phyloP scores from a whole-genome alignment of 768 basidiomycete genomes.

The Stropharia rugosoannulata region DNA sequence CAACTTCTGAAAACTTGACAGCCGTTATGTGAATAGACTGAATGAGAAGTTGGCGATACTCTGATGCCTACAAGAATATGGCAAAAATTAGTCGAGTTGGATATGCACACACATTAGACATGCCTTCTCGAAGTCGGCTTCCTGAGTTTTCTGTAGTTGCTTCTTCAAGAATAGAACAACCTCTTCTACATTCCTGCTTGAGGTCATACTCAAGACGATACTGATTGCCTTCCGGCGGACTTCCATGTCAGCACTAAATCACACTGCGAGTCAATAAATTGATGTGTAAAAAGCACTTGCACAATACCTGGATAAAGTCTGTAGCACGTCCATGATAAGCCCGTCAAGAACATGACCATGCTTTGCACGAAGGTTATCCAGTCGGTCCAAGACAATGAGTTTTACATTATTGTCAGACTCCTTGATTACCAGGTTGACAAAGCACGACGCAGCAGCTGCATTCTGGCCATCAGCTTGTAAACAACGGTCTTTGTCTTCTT shows the following conservation, averaged over 20 bases:
- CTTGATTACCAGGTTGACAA: slow-evolving; percentile 88
- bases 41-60: slow-evolving; percentile 95
- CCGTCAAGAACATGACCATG: slow-evolving; percentile 89
- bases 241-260: slow-evolving; percentile 85
- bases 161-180: slow-evolving; percentile 97
- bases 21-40: slow-evolving; percentile 97
- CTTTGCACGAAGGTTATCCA: slow-evolving; percentile 77
- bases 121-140: slow-evolving; percentile 91
- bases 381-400: slow-evolving; percentile 91
- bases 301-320: slow-evolving; percentile 75
- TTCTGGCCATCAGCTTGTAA: too few species aligned
- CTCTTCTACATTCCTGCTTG: slow-evolving; percentile 93
- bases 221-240: slow-evolving; percentile 89
- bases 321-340: slow-evolving; percentile 94
- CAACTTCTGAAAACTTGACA: slow-evolving; percentile 95
- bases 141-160: slow-evolving; percentile 91
- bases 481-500: too few species aligned
- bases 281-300: background rate
- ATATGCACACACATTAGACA: background rate
- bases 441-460: slow-evolving; percentile 82
- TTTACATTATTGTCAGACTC: slow-evolving; percentile 99
- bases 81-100: background rate
- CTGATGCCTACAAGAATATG: slow-evolving; percentile 66
- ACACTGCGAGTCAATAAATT: background rate
- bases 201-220: slow-evolving; percentile 91